Base-by-base conservation (phyloP, 768 basidiomycete species). In the Imleria badia region DNA sequence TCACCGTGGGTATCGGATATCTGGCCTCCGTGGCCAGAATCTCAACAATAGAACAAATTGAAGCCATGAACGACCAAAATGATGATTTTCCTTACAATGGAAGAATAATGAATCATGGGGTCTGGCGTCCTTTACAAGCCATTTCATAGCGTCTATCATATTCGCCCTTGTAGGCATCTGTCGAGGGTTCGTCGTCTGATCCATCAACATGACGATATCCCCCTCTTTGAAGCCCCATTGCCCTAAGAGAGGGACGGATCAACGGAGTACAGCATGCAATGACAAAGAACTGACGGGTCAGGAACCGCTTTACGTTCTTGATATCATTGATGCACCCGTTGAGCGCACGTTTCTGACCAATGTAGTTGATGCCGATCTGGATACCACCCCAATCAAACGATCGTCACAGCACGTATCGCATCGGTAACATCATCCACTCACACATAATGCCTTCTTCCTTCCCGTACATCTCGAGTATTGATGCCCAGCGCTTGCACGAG, bases 1-100 rank as follows among this genome's bases (percentile, higher is more conserved):
- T 92, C 91, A 4, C 89, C 90, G 60, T 91, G 80, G 2, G 72
- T 56, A 70, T 97, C 94, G 49, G 76, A 78, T 3, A 87, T 85
- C 66, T 95, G 94, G 11, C 94, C 96, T n/a, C 97, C 96, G 63
- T 98, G 95, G 0, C 95, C 96, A 1, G 94, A 96, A 72, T 92
- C 89, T 90, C 52, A 23, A 51, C 10, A n/a, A 44, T n/a, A 40
- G 5, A 41, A 36, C 8, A 40, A 33, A 19, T 23, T 50, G 3
- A 7, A 33, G 1, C 7, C 14, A 30, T 19, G 8, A 38, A 33
- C 23, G 19, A 30, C 29, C 11, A 39, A 14, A 7, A 13, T 35
- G 20, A 2, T 0, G 7, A 26, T 7, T 19, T 41, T 33, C 41
- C 72, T 52, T 52, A 72, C 85, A 91, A 59, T 91, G 90, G 62